These are phyloP conservation scores for Plenodomus biglobosus DNA, from an alignment of 2,329 filamentous ascomycete genomes.

Conservation along the genomic window DNA sequence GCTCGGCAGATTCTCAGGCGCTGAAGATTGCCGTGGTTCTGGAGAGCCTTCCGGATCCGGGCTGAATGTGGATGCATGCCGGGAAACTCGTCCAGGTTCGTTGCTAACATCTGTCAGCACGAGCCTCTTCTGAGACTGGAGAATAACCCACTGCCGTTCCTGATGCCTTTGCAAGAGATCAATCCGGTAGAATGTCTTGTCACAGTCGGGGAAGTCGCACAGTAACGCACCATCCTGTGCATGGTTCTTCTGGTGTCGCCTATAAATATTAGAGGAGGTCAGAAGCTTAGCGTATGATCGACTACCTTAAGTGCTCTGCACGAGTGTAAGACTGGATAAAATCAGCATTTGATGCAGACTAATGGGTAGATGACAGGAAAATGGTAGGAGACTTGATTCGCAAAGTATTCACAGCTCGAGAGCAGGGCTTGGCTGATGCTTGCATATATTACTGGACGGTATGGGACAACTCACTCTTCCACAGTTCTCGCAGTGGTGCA, in stretches of 20 bases:
- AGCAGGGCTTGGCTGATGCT: not conserved
- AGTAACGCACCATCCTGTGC: constrained; percentile 45
- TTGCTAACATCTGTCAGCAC: constrained; percentile 29
- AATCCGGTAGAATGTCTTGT: constrained; percentile 48
- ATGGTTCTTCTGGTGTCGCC: constrained; percentile 53
- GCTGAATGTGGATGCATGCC: constrained; percentile 25
- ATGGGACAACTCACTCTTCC: constrained; percentile 46
- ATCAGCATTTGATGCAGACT: constrained; percentile 28
- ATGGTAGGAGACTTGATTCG: too few relatives aligned
- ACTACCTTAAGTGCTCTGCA: constrained; percentile 51
- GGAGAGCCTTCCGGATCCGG: constrained; percentile 30
- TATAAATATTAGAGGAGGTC: constrained; percentile 19
- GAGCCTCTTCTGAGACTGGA: not conserved
- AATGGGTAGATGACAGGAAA: too few relatives aligned
- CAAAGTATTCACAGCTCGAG: not conserved
- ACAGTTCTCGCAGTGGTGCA: constrained; percentile 50
- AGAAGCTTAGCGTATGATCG: not conserved
- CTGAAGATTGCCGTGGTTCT: constrained; percentile 18
- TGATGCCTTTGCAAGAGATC: constrained; percentile 51
- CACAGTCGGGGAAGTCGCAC: constrained; percentile 47
- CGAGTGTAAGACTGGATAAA: constrained; percentile 50
- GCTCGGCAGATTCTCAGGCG: constrained; percentile 1
- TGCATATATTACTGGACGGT: not conserved
- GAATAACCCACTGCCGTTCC: constrained; percentile 48
- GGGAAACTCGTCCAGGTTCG: constrained; percentile 29